phyloP scores from a whole-genome alignment of 352 stramenopile genomes.

The Pythium aquatile region DNA sequence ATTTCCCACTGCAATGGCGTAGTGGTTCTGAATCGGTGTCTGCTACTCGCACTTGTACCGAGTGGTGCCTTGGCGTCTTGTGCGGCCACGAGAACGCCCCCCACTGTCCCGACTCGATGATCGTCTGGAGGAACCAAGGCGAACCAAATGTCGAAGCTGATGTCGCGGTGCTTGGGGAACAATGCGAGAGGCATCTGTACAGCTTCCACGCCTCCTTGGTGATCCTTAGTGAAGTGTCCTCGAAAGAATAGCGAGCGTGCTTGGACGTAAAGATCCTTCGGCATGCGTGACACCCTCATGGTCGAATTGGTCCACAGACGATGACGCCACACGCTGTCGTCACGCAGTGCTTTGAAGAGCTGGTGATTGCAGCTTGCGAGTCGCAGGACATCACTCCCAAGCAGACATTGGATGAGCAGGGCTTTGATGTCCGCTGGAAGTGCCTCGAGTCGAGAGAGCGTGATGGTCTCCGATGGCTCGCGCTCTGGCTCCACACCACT shows the following conservation, averaged over 20 bases:
- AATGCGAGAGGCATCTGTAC: slow-evolving; percentile 2
- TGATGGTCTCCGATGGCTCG: neutral
- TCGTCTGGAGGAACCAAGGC: slow-evolving; percentile 19
- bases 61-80: slow-evolving; percentile 6
- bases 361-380: slow-evolving; percentile 20
- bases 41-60: slow-evolving; percentile 20
- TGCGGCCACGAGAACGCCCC: slow-evolving; percentile 34
- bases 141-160: slow-evolving; percentile 44
- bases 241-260: slow-evolving; percentile 11
- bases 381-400: slow-evolving; percentile 26
- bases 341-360: neutral
- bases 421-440: slow-evolving; percentile 16
- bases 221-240: neutral
- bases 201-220: neutral
- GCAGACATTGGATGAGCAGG: slow-evolving; percentile 21
- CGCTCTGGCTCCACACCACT: neutral
- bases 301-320: neutral
- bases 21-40: neutral
- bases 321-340: slow-evolving; percentile 6
- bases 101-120: neutral
- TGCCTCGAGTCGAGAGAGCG: neutral
- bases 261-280: slow-evolving; percentile 6
- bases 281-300: neutral
- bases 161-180: slow-evolving; percentile 15
- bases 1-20: slow-evolving; percentile 35